Percentiles rank a stretch among this genome's conserved stretches.
Evolutionary conservation across 345 rosid species (phyloP).

Genomic region (Salix koriyanagi): DNA sequence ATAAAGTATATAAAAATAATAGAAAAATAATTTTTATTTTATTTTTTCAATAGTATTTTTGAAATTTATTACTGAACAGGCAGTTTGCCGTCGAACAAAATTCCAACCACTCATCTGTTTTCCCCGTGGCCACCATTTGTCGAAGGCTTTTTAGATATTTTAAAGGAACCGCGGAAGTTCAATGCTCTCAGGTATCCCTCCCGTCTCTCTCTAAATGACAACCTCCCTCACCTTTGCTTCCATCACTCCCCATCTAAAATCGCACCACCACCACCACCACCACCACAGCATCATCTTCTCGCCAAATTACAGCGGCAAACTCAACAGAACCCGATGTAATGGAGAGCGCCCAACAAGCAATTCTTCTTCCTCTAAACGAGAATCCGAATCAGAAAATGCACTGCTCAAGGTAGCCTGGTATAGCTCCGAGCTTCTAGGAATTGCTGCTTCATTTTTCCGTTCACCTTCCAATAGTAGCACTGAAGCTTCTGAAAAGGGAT

Average conservation of each 20-base stretch:
- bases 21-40: too few relatives aligned
- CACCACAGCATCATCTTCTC: conserved; percentile 9
- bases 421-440: conserved; percentile 86
- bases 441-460: conserved; percentile 75
- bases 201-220: conserved; percentile 35
- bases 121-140: conserved; percentile 20
- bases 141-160: conserved; percentile 19
- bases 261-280: neutral
- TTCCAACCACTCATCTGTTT: neutral
- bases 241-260: conserved; percentile 22
- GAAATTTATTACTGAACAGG: too few relatives aligned
- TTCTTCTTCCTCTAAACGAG: conserved; percentile 33
- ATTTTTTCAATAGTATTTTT: too few relatives aligned
- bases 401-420: conserved; percentile 88
- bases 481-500: conserved; percentile 20
- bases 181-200: neutral
- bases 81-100: too few relatives aligned
- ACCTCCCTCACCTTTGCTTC: conserved; percentile 32
- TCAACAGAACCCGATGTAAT: conserved; percentile 32
- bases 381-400: conserved; percentile 55
- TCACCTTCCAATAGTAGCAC: conserved; percentile 22
- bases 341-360: conserved; percentile 29
- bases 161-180: conserved; percentile 13
- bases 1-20: too few relatives aligned
- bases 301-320: conserved; percentile 8